A percentile compares a stretch with the other conserved stretches of the same genome.
Conservation (phyloP, 768 basidiomycete species). For the Mrakia hoshinonis region DNA sequence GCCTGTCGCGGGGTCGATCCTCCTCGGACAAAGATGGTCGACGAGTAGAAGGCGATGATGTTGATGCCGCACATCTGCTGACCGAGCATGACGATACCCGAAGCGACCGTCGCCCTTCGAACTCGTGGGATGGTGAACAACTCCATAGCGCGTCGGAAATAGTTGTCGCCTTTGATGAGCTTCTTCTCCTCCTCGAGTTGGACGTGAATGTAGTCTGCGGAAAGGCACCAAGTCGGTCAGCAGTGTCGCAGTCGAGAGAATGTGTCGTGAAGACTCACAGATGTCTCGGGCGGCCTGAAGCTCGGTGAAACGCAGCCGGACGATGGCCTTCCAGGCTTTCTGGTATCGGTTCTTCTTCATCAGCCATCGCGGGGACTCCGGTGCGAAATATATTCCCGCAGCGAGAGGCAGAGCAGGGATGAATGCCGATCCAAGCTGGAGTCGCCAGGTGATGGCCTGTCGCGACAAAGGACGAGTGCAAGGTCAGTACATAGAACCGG, state of each 20-base stretch:
- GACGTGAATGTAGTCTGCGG: slow-evolving; percentile 53
- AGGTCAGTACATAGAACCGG: too few species aligned
- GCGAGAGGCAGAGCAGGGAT: slow-evolving; percentile 36
- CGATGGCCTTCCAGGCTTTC: slow-evolving; percentile 56
- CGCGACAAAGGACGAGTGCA: too few species aligned
- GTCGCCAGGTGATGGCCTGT: too few species aligned
- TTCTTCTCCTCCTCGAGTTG: slow-evolving; percentile 59
- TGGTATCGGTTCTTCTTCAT: slow-evolving; percentile 67
- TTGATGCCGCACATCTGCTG: slow-evolving; percentile 78
- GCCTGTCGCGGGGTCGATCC: slow-evolving; percentile 53
- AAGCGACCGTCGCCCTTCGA: slow-evolving; percentile 55
- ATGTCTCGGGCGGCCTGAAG: slow-evolving; percentile 74
- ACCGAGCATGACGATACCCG: slow-evolving; percentile 62
- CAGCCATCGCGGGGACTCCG: slow-evolving; percentile 65
- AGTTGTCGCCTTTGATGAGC: slow-evolving; percentile 48
- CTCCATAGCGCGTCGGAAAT: slow-evolving; percentile 50
- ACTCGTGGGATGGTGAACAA: slow-evolving; percentile 69
- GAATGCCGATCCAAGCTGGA: slow-evolving; percentile 56
- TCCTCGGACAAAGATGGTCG: slow-evolving; percentile 59
- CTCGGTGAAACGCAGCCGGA: slow-evolving; percentile 57
- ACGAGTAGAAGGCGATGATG: slow-evolving; percentile 69
- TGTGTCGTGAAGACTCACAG: slow-evolving; percentile 40
- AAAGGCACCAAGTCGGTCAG: background rate
- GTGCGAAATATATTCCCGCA: slow-evolving; percentile 49
- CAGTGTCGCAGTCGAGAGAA: background rate